Conservation (phyloP, 1,139 yeast species). For the Geotrichum klebahnii region DNA sequence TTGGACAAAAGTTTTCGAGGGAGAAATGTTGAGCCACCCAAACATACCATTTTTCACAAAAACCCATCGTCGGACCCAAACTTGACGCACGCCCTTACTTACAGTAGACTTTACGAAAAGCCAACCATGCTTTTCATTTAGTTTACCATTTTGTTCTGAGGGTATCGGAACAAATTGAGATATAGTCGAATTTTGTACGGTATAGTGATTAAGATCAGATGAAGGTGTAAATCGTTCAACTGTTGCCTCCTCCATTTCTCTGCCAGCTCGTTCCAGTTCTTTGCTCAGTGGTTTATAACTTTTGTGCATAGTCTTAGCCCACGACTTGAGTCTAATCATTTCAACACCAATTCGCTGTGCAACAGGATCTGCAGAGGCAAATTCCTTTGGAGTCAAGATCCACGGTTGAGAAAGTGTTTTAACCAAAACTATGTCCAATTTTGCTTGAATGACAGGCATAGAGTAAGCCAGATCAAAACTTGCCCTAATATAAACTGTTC, state of each 20-base stretch:
- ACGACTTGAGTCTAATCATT: slow-evolving; percentile 37
- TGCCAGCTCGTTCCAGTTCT: slow-evolving; percentile 58
- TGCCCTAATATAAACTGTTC: slow-evolving; percentile 62
- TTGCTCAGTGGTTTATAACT: slow-evolving; percentile 38
- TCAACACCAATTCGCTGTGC: slow-evolving; percentile 37
- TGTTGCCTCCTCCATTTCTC: slow-evolving; percentile 63
- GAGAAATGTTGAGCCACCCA: slow-evolving; percentile 71
- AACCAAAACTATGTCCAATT: slow-evolving; percentile 53
- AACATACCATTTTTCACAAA: slow-evolving; percentile 79
- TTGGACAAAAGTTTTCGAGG: slow-evolving; percentile 73
- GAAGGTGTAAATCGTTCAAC: slow-evolving; percentile 57
- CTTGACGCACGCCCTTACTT: slow-evolving; percentile 41
- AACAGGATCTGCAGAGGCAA: slow-evolving; percentile 30
- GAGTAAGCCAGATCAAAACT: slow-evolving; percentile 57
- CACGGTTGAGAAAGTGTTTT: slow-evolving; percentile 42
- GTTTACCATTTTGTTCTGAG: not conserved
- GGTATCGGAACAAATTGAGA: slow-evolving; percentile 31
- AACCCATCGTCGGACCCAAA: slow-evolving; percentile 89
- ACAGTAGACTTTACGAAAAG: slow-evolving; percentile 57
- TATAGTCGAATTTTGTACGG: slow-evolving; percentile 35
- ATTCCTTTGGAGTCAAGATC: slow-evolving; percentile 32
- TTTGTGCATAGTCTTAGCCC: slow-evolving; percentile 32
- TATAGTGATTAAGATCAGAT: slow-evolving; percentile 54
- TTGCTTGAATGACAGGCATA: slow-evolving; percentile 44
- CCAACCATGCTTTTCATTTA: slow-evolving; percentile 83